Evolutionary conservation across 2,329 filamentous ascomycete species (phyloP).

Genomic region (Aspergillus felis): DNA sequence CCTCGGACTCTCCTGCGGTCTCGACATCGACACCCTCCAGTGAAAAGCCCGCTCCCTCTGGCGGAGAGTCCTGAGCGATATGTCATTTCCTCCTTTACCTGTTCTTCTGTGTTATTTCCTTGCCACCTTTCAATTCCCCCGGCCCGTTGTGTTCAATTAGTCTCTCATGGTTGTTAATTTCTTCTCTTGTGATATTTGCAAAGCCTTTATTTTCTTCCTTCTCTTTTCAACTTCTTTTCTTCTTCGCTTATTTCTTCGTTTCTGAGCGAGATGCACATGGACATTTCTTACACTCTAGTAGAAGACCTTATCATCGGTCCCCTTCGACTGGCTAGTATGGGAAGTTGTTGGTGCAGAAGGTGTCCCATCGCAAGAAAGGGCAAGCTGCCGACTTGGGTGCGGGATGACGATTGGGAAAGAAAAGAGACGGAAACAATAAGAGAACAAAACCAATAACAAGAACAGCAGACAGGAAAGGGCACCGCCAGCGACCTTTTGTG

Average conservation of each 20-base stretch:
- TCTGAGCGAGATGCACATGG: slow-evolving; percentile 13
- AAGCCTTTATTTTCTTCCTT: slow-evolving; percentile 9
- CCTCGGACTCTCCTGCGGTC: slow-evolving; percentile 28
- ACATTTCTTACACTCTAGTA: not conserved
- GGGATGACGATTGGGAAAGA: slow-evolving; percentile 11
- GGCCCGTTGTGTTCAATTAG: slow-evolving; percentile 12
- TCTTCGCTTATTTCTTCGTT: slow-evolving; percentile 4
- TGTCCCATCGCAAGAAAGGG: not conserved
- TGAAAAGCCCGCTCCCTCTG: slow-evolving; percentile 33
- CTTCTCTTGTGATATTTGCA: slow-evolving; percentile 22
- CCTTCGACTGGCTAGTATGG: slow-evolving; percentile 3
- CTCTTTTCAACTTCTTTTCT: not conserved
- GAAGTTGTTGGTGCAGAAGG: slow-evolving; percentile 8
- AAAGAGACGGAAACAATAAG: slow-evolving; percentile 8
- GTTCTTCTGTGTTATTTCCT: slow-evolving; percentile 11
- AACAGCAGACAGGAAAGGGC: slow-evolving; percentile 7
- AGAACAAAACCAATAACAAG: slow-evolving; percentile 12
- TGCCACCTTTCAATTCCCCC: slow-evolving; percentile 9
- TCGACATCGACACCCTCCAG: slow-evolving; percentile 26
- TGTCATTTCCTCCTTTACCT: slow-evolving; percentile 14
- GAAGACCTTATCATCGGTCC: not conserved
- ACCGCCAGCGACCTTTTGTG: slow-evolving; percentile 17
- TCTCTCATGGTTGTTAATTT: slow-evolving; percentile 22
- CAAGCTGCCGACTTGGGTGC: not conserved
- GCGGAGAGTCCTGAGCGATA: slow-evolving; percentile 27